Evolutionary conservation across 192 early-diverging fungal species (phyloP).

Genomic region (Coemansia sp.): DNA sequence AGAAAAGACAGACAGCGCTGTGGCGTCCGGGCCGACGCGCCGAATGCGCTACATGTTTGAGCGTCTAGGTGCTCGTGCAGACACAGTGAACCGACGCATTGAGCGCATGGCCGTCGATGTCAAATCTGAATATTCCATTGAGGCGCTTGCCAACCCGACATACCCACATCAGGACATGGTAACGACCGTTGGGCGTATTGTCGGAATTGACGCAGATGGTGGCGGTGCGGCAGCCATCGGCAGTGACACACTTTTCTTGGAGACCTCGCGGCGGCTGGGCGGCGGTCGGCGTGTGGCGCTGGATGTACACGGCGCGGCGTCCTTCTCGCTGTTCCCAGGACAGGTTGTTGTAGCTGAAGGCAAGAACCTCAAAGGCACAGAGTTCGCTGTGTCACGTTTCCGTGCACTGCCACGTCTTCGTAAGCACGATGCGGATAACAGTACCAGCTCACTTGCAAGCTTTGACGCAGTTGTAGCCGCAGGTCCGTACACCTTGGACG

Average conservation of each 20-base stretch:
- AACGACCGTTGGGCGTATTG: constrained; percentile 75
- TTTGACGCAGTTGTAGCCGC: constrained; percentile 70
- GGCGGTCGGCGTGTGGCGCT: constrained; percentile 68
- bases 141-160: constrained; percentile 55
- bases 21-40: constrained; percentile 9
- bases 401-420: constrained; percentile 61
- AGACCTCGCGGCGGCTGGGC: constrained; percentile 77
- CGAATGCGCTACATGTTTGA: constrained; percentile 58
- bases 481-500: constrained; percentile 84
- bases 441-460: constrained; percentile 2
- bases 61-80: constrained; percentile 34
- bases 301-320: constrained; percentile 58
- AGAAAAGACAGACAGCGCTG: background rate
- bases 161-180: constrained; percentile 60
- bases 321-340: constrained; percentile 85
- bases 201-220: constrained; percentile 68
- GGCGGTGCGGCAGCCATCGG: constrained; percentile 37
- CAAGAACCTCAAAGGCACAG: constrained; percentile 58
- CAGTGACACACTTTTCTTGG: constrained; percentile 64
- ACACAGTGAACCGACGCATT: constrained; percentile 44
- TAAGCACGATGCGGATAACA: constrained; percentile 33
- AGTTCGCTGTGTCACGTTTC: constrained; percentile 58
- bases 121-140: constrained; percentile 43
- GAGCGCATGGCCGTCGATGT: constrained; percentile 49
- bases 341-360: constrained; percentile 79